Evolutionary conservation across 75 land plant species (phyloP).

Genomic region (Pinus albicaulis): DNA sequence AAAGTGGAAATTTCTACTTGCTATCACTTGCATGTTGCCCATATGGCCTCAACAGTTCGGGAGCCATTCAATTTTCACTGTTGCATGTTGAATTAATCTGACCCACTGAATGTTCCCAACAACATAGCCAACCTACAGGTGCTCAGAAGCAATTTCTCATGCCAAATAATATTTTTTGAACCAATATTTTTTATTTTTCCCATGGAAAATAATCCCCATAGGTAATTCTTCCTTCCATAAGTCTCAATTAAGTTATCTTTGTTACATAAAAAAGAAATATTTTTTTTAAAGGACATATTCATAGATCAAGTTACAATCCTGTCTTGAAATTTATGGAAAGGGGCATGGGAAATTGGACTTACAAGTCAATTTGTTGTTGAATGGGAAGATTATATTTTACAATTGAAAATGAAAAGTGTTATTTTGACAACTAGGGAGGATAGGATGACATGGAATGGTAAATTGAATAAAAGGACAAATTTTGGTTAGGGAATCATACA

Average conservation of each 20-base stretch:
- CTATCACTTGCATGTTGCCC: constrained; percentile 34
- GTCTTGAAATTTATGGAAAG: too few relatives aligned
- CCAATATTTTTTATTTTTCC: constrained; percentile 33
- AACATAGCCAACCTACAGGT: constrained; percentile 59
- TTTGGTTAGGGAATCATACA: too few relatives aligned
- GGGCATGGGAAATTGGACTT: too few relatives aligned
- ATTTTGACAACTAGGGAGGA: too few relatives aligned
- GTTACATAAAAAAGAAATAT: too few relatives aligned
- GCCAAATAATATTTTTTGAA: constrained; percentile 39
- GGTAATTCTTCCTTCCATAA: constrained; percentile 54
- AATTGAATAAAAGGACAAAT: neutral
- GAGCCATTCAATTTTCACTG: constrained; percentile 57
- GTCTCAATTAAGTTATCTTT: constrained; percentile 59
- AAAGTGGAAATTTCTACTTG: constrained; percentile 40
- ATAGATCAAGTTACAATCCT: too few relatives aligned
- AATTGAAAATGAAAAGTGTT: too few relatives aligned
- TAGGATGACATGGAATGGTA: too few relatives aligned
- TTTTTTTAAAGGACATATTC: too few relatives aligned
- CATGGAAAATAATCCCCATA: constrained; percentile 48
- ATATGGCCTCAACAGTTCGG: constrained; percentile 45
- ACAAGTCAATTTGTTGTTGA: too few relatives aligned
- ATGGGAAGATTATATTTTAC: too few relatives aligned
- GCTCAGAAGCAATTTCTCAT: constrained; percentile 48
- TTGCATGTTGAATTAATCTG: constrained; percentile 55
- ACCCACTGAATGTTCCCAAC: constrained; percentile 51